Evolutionary conservation across 306 rosid species (phyloP).

Genomic region (Senna tora): DNA sequence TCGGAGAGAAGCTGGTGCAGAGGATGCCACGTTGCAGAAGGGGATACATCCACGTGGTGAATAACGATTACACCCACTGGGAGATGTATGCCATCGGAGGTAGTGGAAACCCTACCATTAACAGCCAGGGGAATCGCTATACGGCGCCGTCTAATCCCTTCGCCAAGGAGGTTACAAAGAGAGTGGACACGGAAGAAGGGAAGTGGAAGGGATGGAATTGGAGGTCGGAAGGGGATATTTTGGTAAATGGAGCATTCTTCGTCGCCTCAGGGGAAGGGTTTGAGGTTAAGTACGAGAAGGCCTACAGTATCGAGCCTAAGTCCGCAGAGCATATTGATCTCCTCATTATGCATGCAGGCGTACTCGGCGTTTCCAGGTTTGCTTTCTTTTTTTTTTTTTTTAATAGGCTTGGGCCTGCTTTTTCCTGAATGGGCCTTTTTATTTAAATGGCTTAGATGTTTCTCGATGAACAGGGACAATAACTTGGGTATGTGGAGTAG

Average conservation of each 20-base stretch:
- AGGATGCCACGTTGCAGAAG: conserved; percentile 87
- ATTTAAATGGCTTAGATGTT: neutral
- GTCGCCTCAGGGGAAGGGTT: conserved; percentile 73
- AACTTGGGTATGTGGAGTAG: conserved; percentile 54
- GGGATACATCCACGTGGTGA: conserved; percentile 92
- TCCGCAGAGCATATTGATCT: conserved; percentile 70
- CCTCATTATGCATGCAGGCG: conserved; percentile 78
- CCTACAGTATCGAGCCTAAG: conserved; percentile 88
- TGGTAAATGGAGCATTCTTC: conserved; percentile 86
- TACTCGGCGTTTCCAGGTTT: conserved; percentile 83
- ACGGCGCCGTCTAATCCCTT: conserved; percentile 65
- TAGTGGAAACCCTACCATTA: conserved; percentile 84
- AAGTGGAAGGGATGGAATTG: conserved; percentile 92
- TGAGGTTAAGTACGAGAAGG: conserved; percentile 90
- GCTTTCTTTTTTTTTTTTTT: neutral
- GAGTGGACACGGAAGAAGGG: conserved; percentile 65
- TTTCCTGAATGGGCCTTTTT: neutral
- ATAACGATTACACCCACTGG: conserved; percentile 90
- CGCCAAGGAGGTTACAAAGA: conserved; percentile 90
- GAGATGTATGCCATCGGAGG: conserved; percentile 99
- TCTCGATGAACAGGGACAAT: conserved; percentile 45
- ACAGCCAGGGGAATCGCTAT: conserved; percentile 92
- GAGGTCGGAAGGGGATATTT: conserved; percentile 87
- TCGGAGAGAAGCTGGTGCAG: conserved; percentile 78
- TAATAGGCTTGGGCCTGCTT: neutral